Base-by-base conservation (phyloP, 2,329 filamentous ascomycete species). In the Zasmidium citrigriseum region DNA sequence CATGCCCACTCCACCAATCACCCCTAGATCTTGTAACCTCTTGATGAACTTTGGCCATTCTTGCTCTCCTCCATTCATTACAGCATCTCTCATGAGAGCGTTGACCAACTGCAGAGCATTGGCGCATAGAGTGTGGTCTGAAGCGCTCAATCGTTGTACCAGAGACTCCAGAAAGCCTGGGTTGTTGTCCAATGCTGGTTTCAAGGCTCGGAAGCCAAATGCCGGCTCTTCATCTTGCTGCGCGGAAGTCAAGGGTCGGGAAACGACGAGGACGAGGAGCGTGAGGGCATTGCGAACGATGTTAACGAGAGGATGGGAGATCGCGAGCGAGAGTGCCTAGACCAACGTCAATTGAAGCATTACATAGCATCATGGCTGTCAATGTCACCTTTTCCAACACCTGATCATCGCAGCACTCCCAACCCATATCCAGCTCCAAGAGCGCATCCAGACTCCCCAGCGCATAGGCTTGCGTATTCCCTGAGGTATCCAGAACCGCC, bases 11-110 rank as follows among this genome's bases (percentile, higher is more conserved):
- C 91, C 90, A 74, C 91, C 91, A 64, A 98, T 96, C 41, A 98
- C 86, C 0, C 93, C 95, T 25, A 98, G 78, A 75, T 98, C 93
- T 74, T 98, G 95, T 65, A 99, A 76, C 64, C 88, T 84, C 78
- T 96, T 96, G 75, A 99, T 93, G 69, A 98, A 96, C 68, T 90
- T 95, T 50, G 92, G 90, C 93, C 95, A 98, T 68, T 98, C 93
- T 60, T 90, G 87, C 59, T 88, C 84, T 46, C 81, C 81, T 53
- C 93, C 90, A 68, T 85, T 87, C 24, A 89, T 89, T 52, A 98
- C 87, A 4, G 92, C 90, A 73, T 99, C 95, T 53, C 95, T 85
- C 79, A 98, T 96, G 48, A 99, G 81, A 0, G 93, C 91, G 73
- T 99, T 99, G 75, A 99, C 91, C 57, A 99, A 81, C 81, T 96